phyloP scores from a whole-genome alignment of 1,284 basidiomycete species.

The Pseudozyma sp. region DNA sequence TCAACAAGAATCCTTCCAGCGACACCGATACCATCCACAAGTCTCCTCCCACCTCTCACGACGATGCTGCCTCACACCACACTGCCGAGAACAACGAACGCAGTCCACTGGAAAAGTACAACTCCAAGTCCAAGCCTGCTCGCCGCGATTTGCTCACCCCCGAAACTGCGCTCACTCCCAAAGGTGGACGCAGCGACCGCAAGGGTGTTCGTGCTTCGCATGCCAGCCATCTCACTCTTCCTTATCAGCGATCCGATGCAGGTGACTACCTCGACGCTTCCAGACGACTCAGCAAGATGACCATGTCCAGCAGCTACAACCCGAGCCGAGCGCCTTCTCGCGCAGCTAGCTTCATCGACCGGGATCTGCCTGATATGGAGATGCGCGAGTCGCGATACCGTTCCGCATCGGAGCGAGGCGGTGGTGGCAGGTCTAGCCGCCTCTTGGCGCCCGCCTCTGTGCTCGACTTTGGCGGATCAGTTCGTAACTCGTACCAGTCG shows the following conservation, averaged over 20 bases:
- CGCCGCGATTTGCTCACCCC: conserved; percentile 22
- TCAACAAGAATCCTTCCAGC: conserved; percentile 20
- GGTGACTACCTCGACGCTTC: conserved; percentile 36
- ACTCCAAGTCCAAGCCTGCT: conserved; percentile 13
- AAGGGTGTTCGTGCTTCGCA: conserved; percentile 24
- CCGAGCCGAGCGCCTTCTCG: conserved; percentile 26
- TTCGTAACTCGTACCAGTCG: conserved; percentile 2
- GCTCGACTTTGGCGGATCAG: conserved; percentile 19
- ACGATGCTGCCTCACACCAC: conserved; percentile 22
- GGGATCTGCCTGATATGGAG: conserved; percentile 22
- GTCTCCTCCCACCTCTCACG: conserved; percentile 46
- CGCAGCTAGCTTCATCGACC: conserved; percentile 25
- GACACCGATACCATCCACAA: conserved; percentile 40
- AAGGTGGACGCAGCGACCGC: conserved; percentile 9
- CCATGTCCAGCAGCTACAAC: conserved; percentile 16
- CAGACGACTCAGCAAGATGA: conserved; percentile 38
- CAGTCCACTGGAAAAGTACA: conserved; percentile 11
- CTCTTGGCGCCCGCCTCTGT: conserved; percentile 27
- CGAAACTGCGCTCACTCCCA: conserved; percentile 23
- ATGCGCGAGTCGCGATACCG: conserved; percentile 28
- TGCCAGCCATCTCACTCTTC: conserved; percentile 47
- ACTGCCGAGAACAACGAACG: conserved; percentile 5
- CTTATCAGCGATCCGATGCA: conserved; percentile 40
- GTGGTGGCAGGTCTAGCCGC: conserved; percentile 23
- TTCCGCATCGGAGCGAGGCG: conserved; percentile 29